These are phyloP conservation scores for Metschnikowia similis DNA, from an alignment of 805 yeast genomes.

Conservation along the genomic window DNA sequence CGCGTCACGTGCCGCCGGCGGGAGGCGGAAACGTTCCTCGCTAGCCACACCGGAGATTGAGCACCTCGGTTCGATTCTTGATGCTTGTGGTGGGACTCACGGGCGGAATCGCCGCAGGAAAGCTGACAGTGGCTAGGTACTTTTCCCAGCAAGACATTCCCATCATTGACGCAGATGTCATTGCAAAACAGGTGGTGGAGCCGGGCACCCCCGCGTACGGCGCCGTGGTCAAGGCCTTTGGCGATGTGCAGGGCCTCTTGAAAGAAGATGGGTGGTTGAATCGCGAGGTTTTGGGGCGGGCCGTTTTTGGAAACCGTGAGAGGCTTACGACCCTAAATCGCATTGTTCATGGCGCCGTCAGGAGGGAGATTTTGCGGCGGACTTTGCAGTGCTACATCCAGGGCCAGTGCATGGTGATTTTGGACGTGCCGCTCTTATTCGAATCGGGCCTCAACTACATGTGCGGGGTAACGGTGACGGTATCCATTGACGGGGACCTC, in stretches of 20 bases:
- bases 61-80: not conserved
- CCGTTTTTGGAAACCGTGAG: constrained; percentile 66
- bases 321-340: constrained; percentile 60
- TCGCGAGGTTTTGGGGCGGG: constrained; percentile 69
- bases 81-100: constrained; percentile 95
- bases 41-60: too few relatives aligned
- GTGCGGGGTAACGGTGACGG: constrained; percentile 71
- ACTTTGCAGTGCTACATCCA: constrained; percentile 54
- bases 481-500: constrained; percentile 51
- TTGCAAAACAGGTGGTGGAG: constrained; percentile 80
- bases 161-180: constrained; percentile 83
- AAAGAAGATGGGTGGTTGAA: constrained; percentile 48
- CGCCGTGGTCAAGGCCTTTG: constrained; percentile 60
- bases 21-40: too few relatives aligned
- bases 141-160: constrained; percentile 51
- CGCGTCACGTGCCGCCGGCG: not conserved
- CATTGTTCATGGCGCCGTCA: constrained; percentile 86
- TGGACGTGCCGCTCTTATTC: constrained; percentile 89
- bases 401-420: constrained; percentile 57
- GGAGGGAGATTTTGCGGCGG: constrained; percentile 57
- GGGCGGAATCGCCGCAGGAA: constrained; percentile 97
- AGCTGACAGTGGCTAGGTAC: constrained; percentile 76
- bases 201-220: constrained; percentile 75
- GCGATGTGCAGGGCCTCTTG: constrained; percentile 49
- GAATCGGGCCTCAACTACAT: constrained; percentile 68